phyloP scores from a whole-genome alignment of 2,329 filamentous ascomycete species.

The Clarireedia paspali region DNA sequence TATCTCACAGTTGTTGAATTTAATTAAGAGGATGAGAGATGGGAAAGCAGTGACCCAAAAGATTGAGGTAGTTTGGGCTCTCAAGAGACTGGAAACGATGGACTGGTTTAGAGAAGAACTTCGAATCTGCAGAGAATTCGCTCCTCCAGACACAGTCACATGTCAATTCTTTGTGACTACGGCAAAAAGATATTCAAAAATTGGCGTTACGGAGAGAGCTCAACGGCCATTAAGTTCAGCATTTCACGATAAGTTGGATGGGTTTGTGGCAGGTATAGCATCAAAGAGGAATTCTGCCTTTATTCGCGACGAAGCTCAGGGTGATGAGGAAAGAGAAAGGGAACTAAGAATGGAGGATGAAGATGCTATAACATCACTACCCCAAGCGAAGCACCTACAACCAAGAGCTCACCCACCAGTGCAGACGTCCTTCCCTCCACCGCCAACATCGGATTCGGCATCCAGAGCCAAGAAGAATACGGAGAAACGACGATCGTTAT shows the following conservation, averaged over 20 bases:
- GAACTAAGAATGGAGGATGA: conserved; percentile 76
- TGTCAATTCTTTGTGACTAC: conserved; percentile 94
- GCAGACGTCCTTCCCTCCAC: conserved; percentile 25
- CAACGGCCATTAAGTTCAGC: conserved; percentile 62
- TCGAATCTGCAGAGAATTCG: conserved; percentile 81
- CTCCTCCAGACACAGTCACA: conserved; percentile 79
- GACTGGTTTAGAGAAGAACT: conserved; percentile 97
- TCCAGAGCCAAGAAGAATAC: conserved; percentile 38
- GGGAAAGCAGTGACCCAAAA: conserved; percentile 88
- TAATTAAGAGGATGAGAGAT: conserved; percentile 96
- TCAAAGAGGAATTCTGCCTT: conserved; percentile 79
- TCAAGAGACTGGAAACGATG: conserved; percentile 87
- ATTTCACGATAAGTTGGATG: conserved; percentile 81
- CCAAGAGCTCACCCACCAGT: conserved; percentile 35
- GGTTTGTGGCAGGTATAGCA: conserved; percentile 78
- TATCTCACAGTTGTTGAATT: conserved; percentile 80
- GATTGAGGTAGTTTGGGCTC: conserved; percentile 87
- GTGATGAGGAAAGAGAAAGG: conserved; percentile 69
- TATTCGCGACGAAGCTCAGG: conserved; percentile 73
- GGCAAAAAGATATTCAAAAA: conserved; percentile 41
- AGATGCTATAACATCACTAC: conserved; percentile 76
- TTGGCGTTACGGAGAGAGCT: conserved; percentile 35
- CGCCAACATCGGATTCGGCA: conserved; percentile 16
- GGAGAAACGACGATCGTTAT: conserved; percentile 35
- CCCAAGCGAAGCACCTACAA: conserved; percentile 57